These are phyloP conservation scores for Lachancea kluyveri DNA, from an alignment of 805 yeast genomes.

Conservation along the genomic window DNA sequence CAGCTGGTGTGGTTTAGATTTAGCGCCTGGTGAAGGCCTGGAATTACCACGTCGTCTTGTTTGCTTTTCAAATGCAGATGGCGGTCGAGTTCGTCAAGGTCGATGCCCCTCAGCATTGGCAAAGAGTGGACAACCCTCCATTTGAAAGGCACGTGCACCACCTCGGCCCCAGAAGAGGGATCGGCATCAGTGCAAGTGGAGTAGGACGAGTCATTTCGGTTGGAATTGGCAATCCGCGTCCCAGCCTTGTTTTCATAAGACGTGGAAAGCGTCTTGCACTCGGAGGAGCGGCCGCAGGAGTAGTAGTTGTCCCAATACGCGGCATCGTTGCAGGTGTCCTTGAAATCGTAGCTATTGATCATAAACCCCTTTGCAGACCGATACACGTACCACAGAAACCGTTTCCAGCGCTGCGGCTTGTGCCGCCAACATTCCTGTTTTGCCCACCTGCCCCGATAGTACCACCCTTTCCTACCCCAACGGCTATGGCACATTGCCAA, in stretches of 20 bases:
- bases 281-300: slow-evolving; percentile 10
- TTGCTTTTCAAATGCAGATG: slow-evolving; percentile 14
- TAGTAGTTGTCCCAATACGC: slow-evolving; percentile 20
- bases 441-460: slow-evolving; percentile 23
- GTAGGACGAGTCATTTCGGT: slow-evolving; percentile 3
- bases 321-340: slow-evolving; percentile 25
- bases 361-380: slow-evolving; percentile 16
- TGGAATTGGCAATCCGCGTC: slow-evolving; percentile 1
- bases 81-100: slow-evolving; percentile 28
- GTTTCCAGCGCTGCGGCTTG: slow-evolving; percentile 20
- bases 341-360: slow-evolving; percentile 11
- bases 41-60: slow-evolving; percentile 18
- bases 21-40: slow-evolving; percentile 21
- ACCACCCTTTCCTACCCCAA: slow-evolving; percentile 29
- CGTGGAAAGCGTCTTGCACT: not conserved
- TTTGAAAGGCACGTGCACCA: slow-evolving; percentile 16
- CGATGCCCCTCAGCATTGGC: slow-evolving; percentile 29
- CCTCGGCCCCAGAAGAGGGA: slow-evolving; percentile 2
- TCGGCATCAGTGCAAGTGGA: slow-evolving; percentile 4
- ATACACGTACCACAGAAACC: slow-evolving; percentile 20
- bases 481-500: slow-evolving; percentile 18
- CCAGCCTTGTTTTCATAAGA: not conserved
- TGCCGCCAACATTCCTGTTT: slow-evolving; percentile 25
- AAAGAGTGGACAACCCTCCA: slow-evolving; percentile 25
- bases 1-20: slow-evolving; percentile 1